Evolutionary conservation across 208 protist species (phyloP).

Genomic region (Trichomonas vaginalis): DNA sequence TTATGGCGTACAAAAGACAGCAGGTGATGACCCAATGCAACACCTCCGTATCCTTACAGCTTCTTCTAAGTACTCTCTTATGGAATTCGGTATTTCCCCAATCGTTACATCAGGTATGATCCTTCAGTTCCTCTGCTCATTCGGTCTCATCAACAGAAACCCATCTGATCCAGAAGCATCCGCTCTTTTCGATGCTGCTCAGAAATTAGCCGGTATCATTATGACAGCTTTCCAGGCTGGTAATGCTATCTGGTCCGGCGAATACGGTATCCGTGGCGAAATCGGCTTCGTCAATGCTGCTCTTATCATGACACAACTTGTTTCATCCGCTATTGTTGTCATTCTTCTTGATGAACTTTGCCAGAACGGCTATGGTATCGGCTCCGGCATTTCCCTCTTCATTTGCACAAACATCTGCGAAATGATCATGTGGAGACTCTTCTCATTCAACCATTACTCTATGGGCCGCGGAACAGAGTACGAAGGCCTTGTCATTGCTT

Average conservation of each 20-base stretch:
- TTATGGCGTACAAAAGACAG: neutral
- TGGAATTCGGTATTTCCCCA: constrained; percentile 89
- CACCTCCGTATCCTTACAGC: constrained; percentile 78
- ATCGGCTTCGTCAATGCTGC: constrained; percentile 73
- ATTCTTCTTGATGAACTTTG: constrained; percentile 89
- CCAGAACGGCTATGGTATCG: constrained; percentile 92
- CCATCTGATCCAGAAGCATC: constrained; percentile 72
- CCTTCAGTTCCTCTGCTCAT: constrained; percentile 84
- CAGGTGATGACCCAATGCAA: neutral
- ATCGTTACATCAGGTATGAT: constrained; percentile 89
- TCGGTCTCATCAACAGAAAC: constrained; percentile 83
- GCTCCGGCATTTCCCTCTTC: constrained; percentile 96
- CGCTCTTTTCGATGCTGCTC: constrained; percentile 77
- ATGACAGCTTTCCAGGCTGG: constrained; percentile 89
- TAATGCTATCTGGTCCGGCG: constrained; percentile 86
- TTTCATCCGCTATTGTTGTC: constrained; percentile 86
- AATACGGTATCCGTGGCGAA: constrained; percentile 89
- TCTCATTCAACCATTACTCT: constrained; percentile 93
- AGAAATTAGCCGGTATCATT: constrained; percentile 87
- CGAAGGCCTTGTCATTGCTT: constrained; percentile 95
- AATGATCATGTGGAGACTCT: constrained; percentile 96
- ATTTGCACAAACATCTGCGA: constrained; percentile 99
- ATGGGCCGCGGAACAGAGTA: constrained; percentile 84
- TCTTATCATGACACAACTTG: constrained; percentile 93
- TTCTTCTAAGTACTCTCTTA: constrained; percentile 94